These are phyloP conservation scores for Lactarius evosmus DNA, from an alignment of 768 basidiomycete species.

Conservation along the genomic window DNA sequence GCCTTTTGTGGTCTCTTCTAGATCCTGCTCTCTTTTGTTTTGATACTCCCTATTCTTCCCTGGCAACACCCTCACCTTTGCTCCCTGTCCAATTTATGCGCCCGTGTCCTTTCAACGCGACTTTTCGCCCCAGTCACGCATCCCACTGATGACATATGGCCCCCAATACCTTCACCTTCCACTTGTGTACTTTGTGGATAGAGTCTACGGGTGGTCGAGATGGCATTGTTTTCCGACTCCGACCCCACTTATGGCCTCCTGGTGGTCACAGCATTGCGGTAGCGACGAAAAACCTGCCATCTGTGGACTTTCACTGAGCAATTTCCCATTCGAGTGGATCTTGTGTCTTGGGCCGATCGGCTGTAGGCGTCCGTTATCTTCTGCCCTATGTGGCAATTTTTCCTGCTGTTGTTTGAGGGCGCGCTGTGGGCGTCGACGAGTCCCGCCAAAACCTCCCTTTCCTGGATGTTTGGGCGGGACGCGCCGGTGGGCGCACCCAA, in stretches of 20 bases:
- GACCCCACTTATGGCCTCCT: slow-evolving; percentile 4
- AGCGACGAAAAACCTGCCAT: background rate
- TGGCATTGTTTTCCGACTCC: slow-evolving; percentile 3
- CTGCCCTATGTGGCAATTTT: background rate
- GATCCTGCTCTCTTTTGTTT: background rate
- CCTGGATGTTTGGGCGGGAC: slow-evolving; percentile 7
- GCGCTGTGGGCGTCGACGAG: slow-evolving; percentile 11
- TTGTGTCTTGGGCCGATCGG: slow-evolving; percentile 9
- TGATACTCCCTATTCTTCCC: background rate
- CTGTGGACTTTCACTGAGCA: background rate
- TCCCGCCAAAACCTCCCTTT: slow-evolving; percentile 12
- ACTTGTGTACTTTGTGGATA: background rate
- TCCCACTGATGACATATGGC: background rate
- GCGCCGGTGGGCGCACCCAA: slow-evolving; percentile 13
- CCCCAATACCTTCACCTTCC: background rate
- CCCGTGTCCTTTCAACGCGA: background rate
- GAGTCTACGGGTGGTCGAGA: background rate
- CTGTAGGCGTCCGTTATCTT: slow-evolving; percentile 2
- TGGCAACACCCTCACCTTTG: background rate
- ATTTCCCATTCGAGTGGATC: background rate
- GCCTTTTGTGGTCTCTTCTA: background rate
- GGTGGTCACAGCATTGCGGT: background rate
- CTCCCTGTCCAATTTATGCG: background rate
- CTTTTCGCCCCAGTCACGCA: background rate
- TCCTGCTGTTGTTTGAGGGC: background rate